Evolutionary conservation across 1,284 basidiomycete species (phyloP).

Genomic region (Flammula alnicola): DNA sequence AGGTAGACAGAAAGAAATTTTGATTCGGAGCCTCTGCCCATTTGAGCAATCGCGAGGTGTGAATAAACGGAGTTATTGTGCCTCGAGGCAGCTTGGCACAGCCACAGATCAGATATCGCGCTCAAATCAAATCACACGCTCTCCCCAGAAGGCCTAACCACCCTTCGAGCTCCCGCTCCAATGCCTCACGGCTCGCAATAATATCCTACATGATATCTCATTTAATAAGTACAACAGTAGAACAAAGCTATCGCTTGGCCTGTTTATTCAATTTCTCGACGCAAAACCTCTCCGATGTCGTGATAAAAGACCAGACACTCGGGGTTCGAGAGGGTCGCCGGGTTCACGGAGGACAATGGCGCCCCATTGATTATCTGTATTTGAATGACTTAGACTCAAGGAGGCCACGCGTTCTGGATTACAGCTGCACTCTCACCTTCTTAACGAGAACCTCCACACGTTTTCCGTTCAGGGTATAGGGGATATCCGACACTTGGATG

Average conservation of each 20-base stretch:
- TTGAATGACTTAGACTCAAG: constrained; percentile 25
- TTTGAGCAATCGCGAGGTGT: constrained; percentile 6
- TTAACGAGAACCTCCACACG: constrained; percentile 85
- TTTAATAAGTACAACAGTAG: background rate
- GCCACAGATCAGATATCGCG: constrained; percentile 30
- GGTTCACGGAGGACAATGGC: constrained; percentile 70
- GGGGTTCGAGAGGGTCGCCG: constrained; percentile 78
- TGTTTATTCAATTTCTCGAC: constrained; percentile 33
- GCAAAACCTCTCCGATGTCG: constrained; percentile 56
- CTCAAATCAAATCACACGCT: constrained; percentile 1
- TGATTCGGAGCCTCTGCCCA: constrained; percentile 16
- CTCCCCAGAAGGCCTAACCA: constrained; percentile 18
- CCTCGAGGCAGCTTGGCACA: constrained; percentile 37
- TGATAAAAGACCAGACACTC: constrained; percentile 73
- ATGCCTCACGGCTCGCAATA: constrained; percentile 10
- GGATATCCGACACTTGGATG: constrained; percentile 73
- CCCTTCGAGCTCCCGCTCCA: constrained; percentile 12
- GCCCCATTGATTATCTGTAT: constrained; percentile 83
- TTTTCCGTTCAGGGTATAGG: constrained; percentile 88
- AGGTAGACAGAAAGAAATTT: constrained; percentile 21
- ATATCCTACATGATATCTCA: background rate
- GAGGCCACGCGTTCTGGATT: constrained; percentile 17
- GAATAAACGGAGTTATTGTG: constrained; percentile 24
- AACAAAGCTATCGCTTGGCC: background rate
- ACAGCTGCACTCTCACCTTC: constrained; percentile 53